Evolutionary conservation across 345 rosid species (phyloP).

Genomic region (Leavenworthia alabamica): DNA sequence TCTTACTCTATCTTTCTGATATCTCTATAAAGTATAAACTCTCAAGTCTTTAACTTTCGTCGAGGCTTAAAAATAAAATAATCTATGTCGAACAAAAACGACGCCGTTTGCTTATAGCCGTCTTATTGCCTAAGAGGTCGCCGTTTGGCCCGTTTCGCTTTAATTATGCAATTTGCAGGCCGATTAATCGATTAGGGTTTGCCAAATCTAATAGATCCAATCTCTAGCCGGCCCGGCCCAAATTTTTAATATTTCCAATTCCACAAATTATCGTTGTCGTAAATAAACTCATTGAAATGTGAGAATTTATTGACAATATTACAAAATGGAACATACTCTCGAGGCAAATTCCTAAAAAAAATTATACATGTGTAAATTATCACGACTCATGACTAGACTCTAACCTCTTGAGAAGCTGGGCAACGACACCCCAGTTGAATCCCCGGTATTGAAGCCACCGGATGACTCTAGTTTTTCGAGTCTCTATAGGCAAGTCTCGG

Average conservation of each 20-base stretch:
- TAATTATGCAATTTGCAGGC: neutral
- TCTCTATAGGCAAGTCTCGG: constrained; percentile 51
- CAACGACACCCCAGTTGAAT: constrained; percentile 63
- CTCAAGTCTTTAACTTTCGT: too few species aligned
- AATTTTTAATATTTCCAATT: too few species aligned
- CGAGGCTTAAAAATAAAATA: neutral
- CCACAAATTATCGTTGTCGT: too few species aligned
- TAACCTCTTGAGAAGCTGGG: constrained; percentile 49
- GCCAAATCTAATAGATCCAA: neutral
- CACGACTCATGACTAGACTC: constrained; percentile 31
- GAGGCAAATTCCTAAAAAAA: neutral
- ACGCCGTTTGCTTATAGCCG: neutral
- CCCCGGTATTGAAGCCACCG: constrained; percentile 94
- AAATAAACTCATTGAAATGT: neutral
- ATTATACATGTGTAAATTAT: neutral
- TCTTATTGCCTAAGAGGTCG: neutral
- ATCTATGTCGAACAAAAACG: neutral
- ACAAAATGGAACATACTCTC: neutral
- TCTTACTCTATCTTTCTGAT: neutral
- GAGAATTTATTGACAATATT: neutral
- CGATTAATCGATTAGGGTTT: neutral
- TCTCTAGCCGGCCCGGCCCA: neutral
- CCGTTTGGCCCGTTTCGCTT: constrained; percentile 9
- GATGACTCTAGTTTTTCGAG: constrained; percentile 63
- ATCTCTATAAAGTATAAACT: neutral